Conservation (phyloP, 1,284 basidiomycete genomes). For the Cryptococcus amylolentus region DNA sequence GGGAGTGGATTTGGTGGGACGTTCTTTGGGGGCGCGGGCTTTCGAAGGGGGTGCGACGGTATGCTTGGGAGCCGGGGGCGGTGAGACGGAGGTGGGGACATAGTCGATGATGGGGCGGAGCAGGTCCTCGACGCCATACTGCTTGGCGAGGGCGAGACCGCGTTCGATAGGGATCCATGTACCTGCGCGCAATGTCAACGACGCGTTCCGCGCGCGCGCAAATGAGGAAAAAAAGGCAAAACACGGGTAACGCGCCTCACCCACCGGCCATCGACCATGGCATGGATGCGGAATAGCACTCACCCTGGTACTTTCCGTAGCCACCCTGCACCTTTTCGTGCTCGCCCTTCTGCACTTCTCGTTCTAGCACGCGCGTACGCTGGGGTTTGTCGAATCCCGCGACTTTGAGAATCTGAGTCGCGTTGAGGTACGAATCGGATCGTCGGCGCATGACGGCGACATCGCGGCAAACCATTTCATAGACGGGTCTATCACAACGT, state of each 20-base stretch:
- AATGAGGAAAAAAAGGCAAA: not conserved
- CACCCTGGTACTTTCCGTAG: conserved; percentile 99
- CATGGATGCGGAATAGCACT: conserved; percentile 27
- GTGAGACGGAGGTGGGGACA: conserved; percentile 83
- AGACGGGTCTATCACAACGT: conserved; percentile 40
- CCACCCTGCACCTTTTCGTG: conserved; percentile 99
- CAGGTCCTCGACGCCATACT: conserved; percentile 85
- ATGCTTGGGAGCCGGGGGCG: conserved; percentile 95
- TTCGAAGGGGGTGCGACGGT: conserved; percentile 64
- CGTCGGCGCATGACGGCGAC: conserved; percentile 97
- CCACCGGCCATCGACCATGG: not conserved
- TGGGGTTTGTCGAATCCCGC: conserved; percentile 99
- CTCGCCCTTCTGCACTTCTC: conserved; percentile 97
- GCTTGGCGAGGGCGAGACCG: conserved; percentile 78
- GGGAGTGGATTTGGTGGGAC: conserved; percentile 16
- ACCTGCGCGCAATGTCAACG: conserved; percentile 55
- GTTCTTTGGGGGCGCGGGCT: conserved; percentile 46
- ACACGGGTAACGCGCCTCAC: not conserved
- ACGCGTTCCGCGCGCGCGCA: too few species aligned
- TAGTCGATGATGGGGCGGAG: conserved; percentile 96
- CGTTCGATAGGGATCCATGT: conserved; percentile 98
- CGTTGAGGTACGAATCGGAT: conserved; percentile 95
- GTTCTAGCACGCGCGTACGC: conserved; percentile 91
- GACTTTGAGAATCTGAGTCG: conserved; percentile 98
- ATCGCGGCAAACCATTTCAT: conserved; percentile 75